Evolutionary conservation across 1,284 basidiomycete genomes (phyloP).

Genomic region (Microbotryum intermedium): DNA sequence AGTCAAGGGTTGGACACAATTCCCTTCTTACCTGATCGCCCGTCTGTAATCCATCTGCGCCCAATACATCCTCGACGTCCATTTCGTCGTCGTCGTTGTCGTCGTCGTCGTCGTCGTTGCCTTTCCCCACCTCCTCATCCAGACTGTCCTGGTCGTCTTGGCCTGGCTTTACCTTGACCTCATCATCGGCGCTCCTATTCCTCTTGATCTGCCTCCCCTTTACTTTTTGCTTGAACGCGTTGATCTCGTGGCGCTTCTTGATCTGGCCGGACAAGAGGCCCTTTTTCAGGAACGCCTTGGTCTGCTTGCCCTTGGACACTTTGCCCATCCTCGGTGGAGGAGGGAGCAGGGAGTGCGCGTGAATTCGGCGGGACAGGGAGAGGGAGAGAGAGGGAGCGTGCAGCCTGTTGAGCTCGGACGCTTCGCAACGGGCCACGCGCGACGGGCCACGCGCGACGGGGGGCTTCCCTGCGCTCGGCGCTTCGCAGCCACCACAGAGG

Average conservation of each 20-base stretch:
- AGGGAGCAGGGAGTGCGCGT: no score
- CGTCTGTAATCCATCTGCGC: slow-evolving; percentile 54
- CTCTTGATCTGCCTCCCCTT: slow-evolving; percentile 22
- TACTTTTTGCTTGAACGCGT: slow-evolving; percentile 19
- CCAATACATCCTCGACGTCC: slow-evolving; percentile 68
- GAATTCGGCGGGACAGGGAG: no score
- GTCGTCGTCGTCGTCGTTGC: slow-evolving; percentile 41
- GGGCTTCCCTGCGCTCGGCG: no score
- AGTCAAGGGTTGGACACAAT: neutral
- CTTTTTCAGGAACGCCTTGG: slow-evolving; percentile 75
- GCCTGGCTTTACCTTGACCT: neutral
- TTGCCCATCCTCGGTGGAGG: slow-evolving; percentile 47
- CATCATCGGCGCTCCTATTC: slow-evolving; percentile 19
- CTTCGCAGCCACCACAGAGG: no score
- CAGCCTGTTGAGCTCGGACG: no score
- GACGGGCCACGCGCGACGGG: no score
- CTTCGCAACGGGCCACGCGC: no score
- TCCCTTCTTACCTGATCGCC: neutral
- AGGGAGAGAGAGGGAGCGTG: no score
- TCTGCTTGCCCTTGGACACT: slow-evolving; percentile 56
- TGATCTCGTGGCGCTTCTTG: slow-evolving; percentile 43
- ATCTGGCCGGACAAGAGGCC: slow-evolving; percentile 81
- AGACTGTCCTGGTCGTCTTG: slow-evolving; percentile 35
- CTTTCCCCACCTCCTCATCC: slow-evolving; percentile 38
- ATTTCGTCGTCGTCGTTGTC: slow-evolving; percentile 44